These are phyloP conservation scores for Myrica gale DNA, from an alignment of 306 rosid species.

Conservation along the genomic window DNA sequence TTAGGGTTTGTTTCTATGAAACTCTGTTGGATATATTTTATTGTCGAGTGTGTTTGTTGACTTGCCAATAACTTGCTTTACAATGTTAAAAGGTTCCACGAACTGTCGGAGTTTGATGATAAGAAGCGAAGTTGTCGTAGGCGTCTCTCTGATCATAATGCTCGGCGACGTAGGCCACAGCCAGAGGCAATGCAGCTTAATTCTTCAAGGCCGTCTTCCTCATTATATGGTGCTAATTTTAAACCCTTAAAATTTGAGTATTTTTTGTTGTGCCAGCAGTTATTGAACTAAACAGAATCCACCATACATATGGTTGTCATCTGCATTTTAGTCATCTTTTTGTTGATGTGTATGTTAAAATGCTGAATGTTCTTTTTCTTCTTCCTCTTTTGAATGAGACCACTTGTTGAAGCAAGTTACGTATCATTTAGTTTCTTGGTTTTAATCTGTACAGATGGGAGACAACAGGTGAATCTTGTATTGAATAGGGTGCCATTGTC, in stretches of 20 bases:
- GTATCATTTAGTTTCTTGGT: not conserved
- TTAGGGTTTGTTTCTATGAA: not conserved
- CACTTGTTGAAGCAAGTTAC: constrained; percentile 4
- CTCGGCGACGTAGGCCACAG: constrained; percentile 93
- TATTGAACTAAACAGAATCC: not conserved
- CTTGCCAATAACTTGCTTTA: constrained; percentile 16
- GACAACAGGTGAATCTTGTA: constrained; percentile 45
- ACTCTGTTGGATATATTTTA: not conserved
- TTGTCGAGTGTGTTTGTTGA: constrained; percentile 12
- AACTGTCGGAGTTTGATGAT: constrained; percentile 78
- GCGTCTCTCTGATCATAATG: constrained; percentile 96
- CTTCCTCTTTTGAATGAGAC: not conserved
- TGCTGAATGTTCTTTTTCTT: not conserved
- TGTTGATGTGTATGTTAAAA: not conserved
- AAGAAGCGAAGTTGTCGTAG: constrained; percentile 90
- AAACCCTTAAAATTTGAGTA: not conserved
- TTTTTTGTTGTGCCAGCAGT: not conserved
- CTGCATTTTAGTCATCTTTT: not conserved
- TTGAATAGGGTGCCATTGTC: constrained; percentile 36
- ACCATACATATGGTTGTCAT: not conserved
- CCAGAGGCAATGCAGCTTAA: constrained; percentile 46
- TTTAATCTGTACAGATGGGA: constrained; percentile 41
- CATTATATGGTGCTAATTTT: constrained; percentile 45
- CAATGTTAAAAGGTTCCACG: constrained; percentile 72
- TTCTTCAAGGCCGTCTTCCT: constrained; percentile 55